A percentile compares a stretch with the other conserved stretches of the same genome.
These are phyloP conservation scores for Saccharomycopsis amapae DNA, from an alignment of 805 yeast species.

Conservation along the genomic window DNA sequence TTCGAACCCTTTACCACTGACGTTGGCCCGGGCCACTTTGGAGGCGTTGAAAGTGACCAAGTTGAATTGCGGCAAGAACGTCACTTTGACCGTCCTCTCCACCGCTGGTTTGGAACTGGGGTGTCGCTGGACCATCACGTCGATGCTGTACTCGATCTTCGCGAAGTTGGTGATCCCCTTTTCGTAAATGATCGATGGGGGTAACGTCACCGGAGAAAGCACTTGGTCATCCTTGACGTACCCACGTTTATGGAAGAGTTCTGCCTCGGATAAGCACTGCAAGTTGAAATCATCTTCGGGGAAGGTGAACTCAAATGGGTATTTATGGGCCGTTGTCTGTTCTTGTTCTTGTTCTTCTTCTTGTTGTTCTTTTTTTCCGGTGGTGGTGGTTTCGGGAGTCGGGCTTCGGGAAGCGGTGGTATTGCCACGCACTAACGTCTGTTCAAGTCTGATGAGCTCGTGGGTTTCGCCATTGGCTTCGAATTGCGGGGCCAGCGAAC, in stretches of 20 bases:
- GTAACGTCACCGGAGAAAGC: constrained; percentile 14
- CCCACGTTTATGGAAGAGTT: constrained; percentile 19
- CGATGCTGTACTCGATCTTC: constrained; percentile 14
- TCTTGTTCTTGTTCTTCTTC: no score
- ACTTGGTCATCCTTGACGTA: constrained; percentile 17
- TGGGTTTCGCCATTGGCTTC: constrained; percentile 20
- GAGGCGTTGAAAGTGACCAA: constrained; percentile 14
- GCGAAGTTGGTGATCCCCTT: constrained; percentile 11
- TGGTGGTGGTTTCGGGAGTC: no score
- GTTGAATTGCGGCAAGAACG: constrained; percentile 17
- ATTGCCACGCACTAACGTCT: not conserved
- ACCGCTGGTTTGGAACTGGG: constrained; percentile 14
- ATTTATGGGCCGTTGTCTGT: no score
- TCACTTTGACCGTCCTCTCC: constrained; percentile 3
- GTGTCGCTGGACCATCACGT: constrained; percentile 12
- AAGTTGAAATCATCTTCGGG: constrained; percentile 17
- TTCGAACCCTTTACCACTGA: constrained; percentile 4
- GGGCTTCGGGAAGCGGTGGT: not conserved
- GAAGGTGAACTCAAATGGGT: constrained; percentile 15
- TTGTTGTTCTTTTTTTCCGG: no score
- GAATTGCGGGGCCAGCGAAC: constrained; percentile 11
- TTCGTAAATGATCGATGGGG: constrained; percentile 16
- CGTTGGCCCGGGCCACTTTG: constrained; percentile 1
- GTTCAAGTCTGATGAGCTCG: constrained; percentile 6
- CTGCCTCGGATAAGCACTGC: constrained; percentile 11